Conservation (phyloP, 225 moss, liverwort and hornwort species). For the Climacium dendroides region DNA sequence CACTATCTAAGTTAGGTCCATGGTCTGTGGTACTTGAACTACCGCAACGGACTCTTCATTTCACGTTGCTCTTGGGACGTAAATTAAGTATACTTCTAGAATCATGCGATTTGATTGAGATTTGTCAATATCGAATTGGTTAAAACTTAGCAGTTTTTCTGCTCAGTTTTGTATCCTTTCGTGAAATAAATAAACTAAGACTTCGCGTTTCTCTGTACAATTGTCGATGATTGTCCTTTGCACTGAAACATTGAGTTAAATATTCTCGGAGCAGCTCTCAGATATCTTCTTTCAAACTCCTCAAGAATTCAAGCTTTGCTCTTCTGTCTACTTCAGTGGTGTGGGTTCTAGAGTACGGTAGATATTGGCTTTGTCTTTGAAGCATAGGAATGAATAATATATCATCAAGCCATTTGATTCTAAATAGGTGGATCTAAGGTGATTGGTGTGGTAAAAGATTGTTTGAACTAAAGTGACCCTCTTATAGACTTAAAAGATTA, state of each 20-base stretch:
- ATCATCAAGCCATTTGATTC: neutral
- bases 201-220: accelerated
- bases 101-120: neutral
- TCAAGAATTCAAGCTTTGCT: neutral
- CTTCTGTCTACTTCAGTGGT: neutral
- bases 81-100: neutral
- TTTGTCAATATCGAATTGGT: neutral
- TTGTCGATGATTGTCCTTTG: neutral
- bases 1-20: neutral
- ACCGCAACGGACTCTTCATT: neutral
- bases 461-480: neutral
- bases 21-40: neutral
- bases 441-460: neutral
- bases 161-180: neutral
- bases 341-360: too few species aligned
- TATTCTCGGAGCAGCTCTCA: neutral
- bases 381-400: neutral
- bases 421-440: neutral
- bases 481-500: neutral
- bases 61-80: neutral
- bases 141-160: neutral
- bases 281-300: neutral
- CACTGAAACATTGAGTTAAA: neutral
- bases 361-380: neutral
- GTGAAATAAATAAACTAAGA: neutral